Base-by-base conservation (phyloP, 2,329 filamentous ascomycete genomes). In the Aurifilum marmelostoma region DNA sequence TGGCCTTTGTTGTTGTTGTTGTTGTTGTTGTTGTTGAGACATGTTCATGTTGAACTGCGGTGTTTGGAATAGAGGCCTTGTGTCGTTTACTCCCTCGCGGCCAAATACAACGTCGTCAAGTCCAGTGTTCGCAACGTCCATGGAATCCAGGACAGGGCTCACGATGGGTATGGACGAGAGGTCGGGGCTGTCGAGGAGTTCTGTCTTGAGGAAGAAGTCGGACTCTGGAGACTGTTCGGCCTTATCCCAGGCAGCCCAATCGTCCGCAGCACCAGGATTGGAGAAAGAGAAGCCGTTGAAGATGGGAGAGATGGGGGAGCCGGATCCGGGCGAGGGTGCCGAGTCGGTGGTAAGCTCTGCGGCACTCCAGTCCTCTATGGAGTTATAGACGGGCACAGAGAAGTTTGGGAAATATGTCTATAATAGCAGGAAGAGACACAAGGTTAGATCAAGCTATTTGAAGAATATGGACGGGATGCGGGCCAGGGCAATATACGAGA, bases 311-410 rank as follows among this genome's bases (percentile, higher is more conserved):
- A 74, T 67, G 32, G 74, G 74, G 6, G 75, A 75, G 37, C 72
- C 72, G 12, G 74, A 74, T 61, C 72, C 73, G 7, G 78, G 76
- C 21, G 79, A 79, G n/a, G 76, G 73, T 5, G 78, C 76, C 39
- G 79, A 79, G 73, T 80, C 78, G 41, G 76, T 77, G 62, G 74
- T 75, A 73, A 78, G 77, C 70, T 80, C 78, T 50, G 75, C 73
- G 61, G 67, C 67, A 69, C 65, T 72, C 67, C 75, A 79, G 67
- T 78, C 76, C 39, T 78, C 76, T 9, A 75, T 67, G 9, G 74
- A 72, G 72, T 70, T 72, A 60, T 76, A 76, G 69, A 71, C 62
- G 24, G 67, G 61, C 12, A 65, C 47, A 52, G 52, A 63, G 62
- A 67, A 69, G 37, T 14, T 56, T 41, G 64, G 29, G 18, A 59